Evolutionary conservation across 2,329 filamentous ascomycete species (phyloP).

Genomic region (Epichloe hybrida): DNA sequence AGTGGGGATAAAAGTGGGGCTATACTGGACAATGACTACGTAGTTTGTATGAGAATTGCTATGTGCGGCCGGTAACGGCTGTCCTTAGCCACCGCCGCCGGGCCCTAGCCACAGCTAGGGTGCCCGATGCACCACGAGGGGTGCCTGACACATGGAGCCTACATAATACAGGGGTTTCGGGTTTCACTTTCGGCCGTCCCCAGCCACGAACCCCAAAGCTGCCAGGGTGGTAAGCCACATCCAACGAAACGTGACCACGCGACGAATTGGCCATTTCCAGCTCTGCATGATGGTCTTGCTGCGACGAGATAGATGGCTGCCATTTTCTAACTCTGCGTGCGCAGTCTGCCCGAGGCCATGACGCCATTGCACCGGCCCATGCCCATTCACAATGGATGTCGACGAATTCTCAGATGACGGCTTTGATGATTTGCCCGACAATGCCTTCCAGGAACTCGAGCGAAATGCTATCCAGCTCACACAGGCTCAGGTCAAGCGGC

Average conservation of each 20-base stretch:
- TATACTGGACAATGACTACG: too few species aligned
- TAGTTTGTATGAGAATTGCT: too few species aligned
- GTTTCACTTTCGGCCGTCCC: background rate
- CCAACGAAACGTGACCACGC: conserved; percentile 6
- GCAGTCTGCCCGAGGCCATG: conserved; percentile 5
- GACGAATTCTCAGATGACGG: conserved; percentile 53
- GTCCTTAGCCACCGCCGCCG: too few species aligned
- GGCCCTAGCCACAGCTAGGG: too few species aligned
- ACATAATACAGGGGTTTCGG: too few species aligned
- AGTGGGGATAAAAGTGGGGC: too few species aligned
- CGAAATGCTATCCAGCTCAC: conserved; percentile 49
- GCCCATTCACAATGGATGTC: conserved; percentile 22
- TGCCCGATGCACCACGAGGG: too few species aligned
- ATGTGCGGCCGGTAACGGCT: too few species aligned
- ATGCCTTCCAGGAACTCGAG: conserved; percentile 48
- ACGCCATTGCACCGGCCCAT: conserved; percentile 6
- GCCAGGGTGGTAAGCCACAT: background rate
- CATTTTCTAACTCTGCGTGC: background rate
- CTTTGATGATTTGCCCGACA: conserved; percentile 45
- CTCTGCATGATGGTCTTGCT: background rate
- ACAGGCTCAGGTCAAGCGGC: conserved; percentile 24
- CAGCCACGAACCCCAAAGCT: background rate
- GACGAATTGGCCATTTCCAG: conserved; percentile 3
- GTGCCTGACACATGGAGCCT: too few species aligned
- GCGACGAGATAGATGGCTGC: background rate